Evolutionary conservation across 768 basidiomycete genomes (phyloP).

Genomic region (Boletus subcaerulescens): DNA sequence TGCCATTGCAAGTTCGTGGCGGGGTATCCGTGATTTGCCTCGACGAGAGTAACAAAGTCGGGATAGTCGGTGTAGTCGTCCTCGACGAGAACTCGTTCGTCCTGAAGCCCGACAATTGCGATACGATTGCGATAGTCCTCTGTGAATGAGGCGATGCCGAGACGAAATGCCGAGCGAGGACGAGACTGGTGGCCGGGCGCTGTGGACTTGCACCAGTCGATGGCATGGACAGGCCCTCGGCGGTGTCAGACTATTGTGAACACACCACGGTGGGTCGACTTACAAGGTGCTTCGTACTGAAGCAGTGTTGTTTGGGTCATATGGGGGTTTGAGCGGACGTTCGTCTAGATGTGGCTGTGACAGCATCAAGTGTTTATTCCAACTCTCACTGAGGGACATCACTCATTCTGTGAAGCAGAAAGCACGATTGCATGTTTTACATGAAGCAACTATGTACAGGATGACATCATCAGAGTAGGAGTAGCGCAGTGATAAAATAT

Average conservation of each 20-base stretch:
- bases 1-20: slow-evolving; percentile 94
- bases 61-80: slow-evolving; percentile 80
- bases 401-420: neutral
- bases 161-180: slow-evolving; percentile 74
- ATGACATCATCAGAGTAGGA: slow-evolving; percentile 22
- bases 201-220: slow-evolving; percentile 87
- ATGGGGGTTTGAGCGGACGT: slow-evolving; percentile 3
- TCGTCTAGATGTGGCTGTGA: slow-evolving; percentile 26
- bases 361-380: neutral
- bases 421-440: slow-evolving; percentile 25
- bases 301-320: slow-evolving; percentile 74
- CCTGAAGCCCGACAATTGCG: slow-evolving; percentile 74
- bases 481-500: slow-evolving; percentile 20
- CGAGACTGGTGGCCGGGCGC: slow-evolving; percentile 71
- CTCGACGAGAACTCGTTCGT: slow-evolving; percentile 84
- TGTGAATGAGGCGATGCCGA: slow-evolving; percentile 81
- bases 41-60: slow-evolving; percentile 84
- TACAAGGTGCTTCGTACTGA: slow-evolving; percentile 85
- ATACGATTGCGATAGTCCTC: slow-evolving; percentile 84
- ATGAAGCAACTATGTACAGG: slow-evolving; percentile 30
- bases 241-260: slow-evolving; percentile 18
- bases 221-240: slow-evolving; percentile 78
- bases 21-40: slow-evolving; percentile 86
- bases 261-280: slow-evolving; percentile 32
- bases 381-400: neutral